These are phyloP conservation scores for Penstemon newberryi DNA, from an alignment of 257 asterid species.

Conservation along the genomic window DNA sequence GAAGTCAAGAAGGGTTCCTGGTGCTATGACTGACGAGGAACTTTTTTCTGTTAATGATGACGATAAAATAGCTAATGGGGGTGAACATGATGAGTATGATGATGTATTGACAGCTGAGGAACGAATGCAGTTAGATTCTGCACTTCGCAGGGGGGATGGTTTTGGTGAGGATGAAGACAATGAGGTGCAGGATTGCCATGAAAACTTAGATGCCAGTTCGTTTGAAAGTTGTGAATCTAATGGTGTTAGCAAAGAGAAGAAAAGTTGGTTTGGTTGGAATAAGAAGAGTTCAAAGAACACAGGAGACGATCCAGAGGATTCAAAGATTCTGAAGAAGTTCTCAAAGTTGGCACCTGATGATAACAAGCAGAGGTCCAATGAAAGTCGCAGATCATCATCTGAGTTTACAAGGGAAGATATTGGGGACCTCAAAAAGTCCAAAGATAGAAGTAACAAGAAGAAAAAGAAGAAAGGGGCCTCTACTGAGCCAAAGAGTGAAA, in stretches of 20 bases:
- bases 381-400: conserved; percentile 65
- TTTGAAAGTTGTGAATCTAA: conserved; percentile 72
- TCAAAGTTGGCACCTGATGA: conserved; percentile 80
- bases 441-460: conserved; percentile 86
- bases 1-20: conserved; percentile 98
- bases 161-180: conserved; percentile 70
- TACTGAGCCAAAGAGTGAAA: conserved; percentile 48
- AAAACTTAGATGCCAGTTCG: conserved; percentile 60
- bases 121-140: conserved; percentile 87
- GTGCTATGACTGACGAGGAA: conserved; percentile 98
- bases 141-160: conserved; percentile 81
- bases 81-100: conserved; percentile 65
- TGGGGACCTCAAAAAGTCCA: conserved; percentile 66
- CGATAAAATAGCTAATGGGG: conserved; percentile 59
- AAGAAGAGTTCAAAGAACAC: conserved; percentile 71
- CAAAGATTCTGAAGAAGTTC: conserved; percentile 70
- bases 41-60: conserved; percentile 84
- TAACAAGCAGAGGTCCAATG: conserved; percentile 59
- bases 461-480: conserved; percentile 76
- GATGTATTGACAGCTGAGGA: conserved; percentile 97
- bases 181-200: conserved; percentile 72
- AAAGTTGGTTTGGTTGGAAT: conserved; percentile 92
- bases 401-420: conserved; percentile 66
- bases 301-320: conserved; percentile 80
- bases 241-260: conserved; percentile 79